A percentile compares a stretch with the other conserved stretches of the same genome.
These are phyloP conservation scores for Saccharomyces hybrid DNA, from an alignment of 1,139 yeast species.

Conservation along the genomic window DNA sequence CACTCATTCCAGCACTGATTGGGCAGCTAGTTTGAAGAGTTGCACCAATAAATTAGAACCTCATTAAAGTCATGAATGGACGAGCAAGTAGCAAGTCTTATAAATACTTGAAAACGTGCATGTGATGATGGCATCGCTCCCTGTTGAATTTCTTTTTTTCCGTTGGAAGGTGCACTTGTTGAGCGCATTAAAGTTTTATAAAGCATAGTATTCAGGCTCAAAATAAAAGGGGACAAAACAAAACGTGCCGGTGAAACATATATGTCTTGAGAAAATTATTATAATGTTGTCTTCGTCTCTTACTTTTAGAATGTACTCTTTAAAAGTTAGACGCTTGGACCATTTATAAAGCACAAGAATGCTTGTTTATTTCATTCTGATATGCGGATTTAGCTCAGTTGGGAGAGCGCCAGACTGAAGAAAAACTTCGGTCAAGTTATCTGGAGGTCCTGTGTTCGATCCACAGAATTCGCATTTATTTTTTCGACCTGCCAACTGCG, in stretches of 20 bases:
- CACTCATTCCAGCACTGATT: not conserved
- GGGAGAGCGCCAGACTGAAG: slow-evolving; percentile 30
- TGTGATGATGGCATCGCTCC: not conserved
- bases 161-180: not conserved
- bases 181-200: not conserved
- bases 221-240: not conserved
- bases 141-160: not conserved
- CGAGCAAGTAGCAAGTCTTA: not conserved
- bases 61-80: not conserved
- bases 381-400: slow-evolving; percentile 27
- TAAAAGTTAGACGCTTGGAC: too few relatives aligned
- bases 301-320: not conserved
- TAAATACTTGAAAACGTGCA: not conserved
- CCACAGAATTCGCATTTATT: slow-evolving; percentile 70
- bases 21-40: not conserved
- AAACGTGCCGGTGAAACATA: not conserved
- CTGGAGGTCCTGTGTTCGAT: slow-evolving; percentile 91
- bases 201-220: not conserved
- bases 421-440: slow-evolving; percentile 31
- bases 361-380: not conserved
- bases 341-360: too few relatives aligned
- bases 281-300: not conserved
- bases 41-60: not conserved
- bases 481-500: slow-evolving; percentile 3
- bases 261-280: not conserved